A percentile compares a stretch with the other conserved stretches of the same genome.
Evolutionary conservation across 2,329 filamentous ascomycete species (phyloP).

Genomic region (Cordyceps cicadae): DNA sequence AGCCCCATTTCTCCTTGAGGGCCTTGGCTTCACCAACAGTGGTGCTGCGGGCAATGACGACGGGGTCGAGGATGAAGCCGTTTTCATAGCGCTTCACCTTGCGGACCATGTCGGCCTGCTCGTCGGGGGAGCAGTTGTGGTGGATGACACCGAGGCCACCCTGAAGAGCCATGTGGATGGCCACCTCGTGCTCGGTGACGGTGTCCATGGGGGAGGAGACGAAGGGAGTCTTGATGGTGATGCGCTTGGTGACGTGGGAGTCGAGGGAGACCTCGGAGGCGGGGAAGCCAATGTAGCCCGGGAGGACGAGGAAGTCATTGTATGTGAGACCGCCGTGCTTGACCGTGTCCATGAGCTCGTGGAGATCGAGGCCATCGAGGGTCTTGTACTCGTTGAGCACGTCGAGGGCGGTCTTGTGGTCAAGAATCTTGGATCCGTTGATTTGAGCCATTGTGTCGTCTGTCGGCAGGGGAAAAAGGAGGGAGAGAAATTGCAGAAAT

Average conservation of each 20-base stretch:
- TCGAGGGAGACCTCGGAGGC: constrained; percentile 84
- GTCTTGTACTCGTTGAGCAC: constrained; percentile 72
- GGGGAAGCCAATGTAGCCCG: constrained; percentile 96
- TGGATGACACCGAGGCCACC: constrained; percentile 91
- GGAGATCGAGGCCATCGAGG: constrained; percentile 78
- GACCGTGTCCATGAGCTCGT: constrained; percentile 82
- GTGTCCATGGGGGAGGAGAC: constrained; percentile 99
- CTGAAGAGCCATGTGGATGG: constrained; percentile 89
- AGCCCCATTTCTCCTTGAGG: constrained; percentile 96
- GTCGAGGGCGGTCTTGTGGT: constrained; percentile 69
- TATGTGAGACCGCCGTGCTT: constrained; percentile 92
- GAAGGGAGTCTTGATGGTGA: constrained; percentile 92
- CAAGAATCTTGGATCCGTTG: constrained; percentile 53
- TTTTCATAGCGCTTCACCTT: constrained; percentile 99
- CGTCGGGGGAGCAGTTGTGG: constrained; percentile 98
- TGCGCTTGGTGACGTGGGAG: constrained; percentile 88
- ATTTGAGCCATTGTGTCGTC: constrained; percentile 21
- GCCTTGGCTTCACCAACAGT: constrained; percentile 87
- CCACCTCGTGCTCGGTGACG: constrained; percentile 98
- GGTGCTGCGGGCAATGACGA: constrained; percentile 79
- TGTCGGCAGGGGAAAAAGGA: constrained; percentile 20
- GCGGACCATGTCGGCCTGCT: constrained; percentile 96
- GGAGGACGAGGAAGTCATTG: constrained; percentile 96
- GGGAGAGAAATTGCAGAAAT: constrained; percentile 17
- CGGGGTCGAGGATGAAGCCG: constrained; percentile 93